A percentile compares a stretch with the other conserved stretches of the same genome.
phyloP scores from a whole-genome alignment of 805 yeast species.

The Wickerhamiella azymoides region DNA sequence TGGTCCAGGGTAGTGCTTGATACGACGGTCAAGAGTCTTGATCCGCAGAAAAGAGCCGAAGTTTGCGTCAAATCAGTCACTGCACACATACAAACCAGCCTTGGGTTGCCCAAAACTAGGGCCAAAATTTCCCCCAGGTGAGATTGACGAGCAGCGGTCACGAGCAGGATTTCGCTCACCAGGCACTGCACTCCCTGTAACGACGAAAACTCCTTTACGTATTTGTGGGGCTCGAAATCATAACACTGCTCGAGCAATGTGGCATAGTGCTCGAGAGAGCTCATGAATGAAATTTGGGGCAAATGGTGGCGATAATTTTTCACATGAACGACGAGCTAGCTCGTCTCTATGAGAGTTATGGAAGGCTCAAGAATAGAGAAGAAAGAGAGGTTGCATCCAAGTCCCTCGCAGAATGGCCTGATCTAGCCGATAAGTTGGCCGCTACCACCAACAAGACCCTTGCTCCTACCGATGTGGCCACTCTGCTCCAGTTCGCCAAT shows the following conservation, averaged over 20 bases:
- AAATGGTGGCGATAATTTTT: neutral
- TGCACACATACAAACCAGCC: neutral
- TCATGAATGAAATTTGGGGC: neutral
- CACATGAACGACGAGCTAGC: neutral
- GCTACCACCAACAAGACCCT: neutral
- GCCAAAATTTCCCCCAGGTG: neutral
- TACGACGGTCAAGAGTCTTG: constrained; percentile 1
- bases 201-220: neutral
- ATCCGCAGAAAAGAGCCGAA: constrained; percentile 2
- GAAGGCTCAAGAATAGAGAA: neutral
- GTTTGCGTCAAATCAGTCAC: neutral
- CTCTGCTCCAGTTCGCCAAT: constrained; percentile 7
- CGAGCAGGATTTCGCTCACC: neutral
- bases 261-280: neutral
- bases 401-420: neutral
- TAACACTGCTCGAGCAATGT: neutral
- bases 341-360: neutral
- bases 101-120: neutral
- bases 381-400: neutral
- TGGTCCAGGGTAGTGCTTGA: neutral
- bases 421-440: neutral
- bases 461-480: constrained; percentile 8
- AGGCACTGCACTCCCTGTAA: neutral
- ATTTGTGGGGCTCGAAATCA: neutral
- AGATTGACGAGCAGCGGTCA: neutral